phyloP scores from a whole-genome alignment of 106 monocot species.

The Dioscorea alata region DNA sequence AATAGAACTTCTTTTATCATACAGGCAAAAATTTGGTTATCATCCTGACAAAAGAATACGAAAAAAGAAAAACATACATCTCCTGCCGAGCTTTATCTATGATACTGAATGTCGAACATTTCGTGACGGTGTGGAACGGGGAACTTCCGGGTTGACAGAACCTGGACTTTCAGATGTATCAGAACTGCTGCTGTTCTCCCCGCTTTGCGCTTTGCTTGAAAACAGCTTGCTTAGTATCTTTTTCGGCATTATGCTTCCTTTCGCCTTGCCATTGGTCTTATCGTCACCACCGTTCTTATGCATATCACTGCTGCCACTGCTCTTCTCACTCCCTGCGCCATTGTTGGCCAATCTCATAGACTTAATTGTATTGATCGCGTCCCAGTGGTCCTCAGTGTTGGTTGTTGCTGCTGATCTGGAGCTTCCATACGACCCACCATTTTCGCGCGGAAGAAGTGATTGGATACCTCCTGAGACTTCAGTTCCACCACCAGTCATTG shows the following conservation, averaged over 20 bases:
- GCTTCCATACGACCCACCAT: constrained; percentile 39
- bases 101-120: constrained; percentile 37
- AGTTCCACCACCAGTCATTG: not conserved
- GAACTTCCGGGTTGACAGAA: constrained; percentile 36
- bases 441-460: constrained; percentile 29
- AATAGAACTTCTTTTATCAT: no score
- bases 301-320: constrained; percentile 23
- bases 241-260: constrained; percentile 40
- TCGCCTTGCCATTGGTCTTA: constrained; percentile 19
- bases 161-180: constrained; percentile 54
- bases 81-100: not conserved
- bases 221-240: constrained; percentile 58
- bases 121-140: constrained; percentile 50
- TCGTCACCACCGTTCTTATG: constrained; percentile 17
- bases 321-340: constrained; percentile 29
- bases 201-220: constrained; percentile 36
- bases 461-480: not conserved
- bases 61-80: not conserved
- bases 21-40: no score
- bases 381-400: constrained; percentile 47
- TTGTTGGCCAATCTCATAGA: constrained; percentile 19
- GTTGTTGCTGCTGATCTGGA: constrained; percentile 47
- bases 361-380: constrained; percentile 30
- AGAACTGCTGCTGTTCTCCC: constrained; percentile 53
- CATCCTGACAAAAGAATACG: not conserved